phyloP scores from a whole-genome alignment of 805 yeast genomes.

The Suhomyces canberraensis region DNA sequence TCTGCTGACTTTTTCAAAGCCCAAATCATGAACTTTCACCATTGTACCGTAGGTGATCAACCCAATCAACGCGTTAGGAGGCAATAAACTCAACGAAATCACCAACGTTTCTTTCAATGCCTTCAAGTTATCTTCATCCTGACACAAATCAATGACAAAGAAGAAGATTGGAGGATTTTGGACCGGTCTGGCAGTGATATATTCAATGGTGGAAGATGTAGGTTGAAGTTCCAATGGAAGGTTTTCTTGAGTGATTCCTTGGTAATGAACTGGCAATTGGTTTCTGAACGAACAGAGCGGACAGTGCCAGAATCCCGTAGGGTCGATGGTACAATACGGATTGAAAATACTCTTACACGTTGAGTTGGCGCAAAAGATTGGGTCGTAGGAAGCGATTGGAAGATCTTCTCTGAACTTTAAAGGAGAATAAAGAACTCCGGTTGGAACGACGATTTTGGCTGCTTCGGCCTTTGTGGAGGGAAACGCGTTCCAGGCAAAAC shows the following conservation, averaged over 20 bases:
- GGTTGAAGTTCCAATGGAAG: constrained; percentile 78
- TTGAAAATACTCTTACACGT: constrained; percentile 83
- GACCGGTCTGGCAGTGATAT: constrained; percentile 75
- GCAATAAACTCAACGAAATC: constrained; percentile 72
- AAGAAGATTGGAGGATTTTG: constrained; percentile 82
- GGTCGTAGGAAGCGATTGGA: constrained; percentile 80
- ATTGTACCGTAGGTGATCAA: constrained; percentile 86
- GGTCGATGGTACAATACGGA: constrained; percentile 80
- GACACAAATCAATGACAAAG: constrained; percentile 84
- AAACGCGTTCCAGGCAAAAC: constrained; percentile 60
- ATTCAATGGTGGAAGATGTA: constrained; percentile 75
- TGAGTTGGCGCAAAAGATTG: constrained; percentile 69
- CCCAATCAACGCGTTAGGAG: constrained; percentile 87
- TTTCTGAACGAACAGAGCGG: constrained; percentile 77
- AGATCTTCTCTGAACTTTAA: constrained; percentile 73
- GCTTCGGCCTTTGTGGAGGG: constrained; percentile 90
- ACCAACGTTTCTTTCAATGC: constrained; percentile 80
- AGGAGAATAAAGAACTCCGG: constrained; percentile 95
- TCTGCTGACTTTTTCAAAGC: constrained; percentile 62
- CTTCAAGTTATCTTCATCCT: constrained; percentile 81
- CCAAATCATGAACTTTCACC: constrained; percentile 83
- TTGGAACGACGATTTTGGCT: constrained; percentile 86
- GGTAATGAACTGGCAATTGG: constrained; percentile 79
- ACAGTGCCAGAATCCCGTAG: constrained; percentile 82
- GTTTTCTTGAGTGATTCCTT: constrained; percentile 68